Evolutionary conservation across 2,329 filamentous ascomycete genomes (phyloP).

Genomic region (Claviceps sp.): DNA sequence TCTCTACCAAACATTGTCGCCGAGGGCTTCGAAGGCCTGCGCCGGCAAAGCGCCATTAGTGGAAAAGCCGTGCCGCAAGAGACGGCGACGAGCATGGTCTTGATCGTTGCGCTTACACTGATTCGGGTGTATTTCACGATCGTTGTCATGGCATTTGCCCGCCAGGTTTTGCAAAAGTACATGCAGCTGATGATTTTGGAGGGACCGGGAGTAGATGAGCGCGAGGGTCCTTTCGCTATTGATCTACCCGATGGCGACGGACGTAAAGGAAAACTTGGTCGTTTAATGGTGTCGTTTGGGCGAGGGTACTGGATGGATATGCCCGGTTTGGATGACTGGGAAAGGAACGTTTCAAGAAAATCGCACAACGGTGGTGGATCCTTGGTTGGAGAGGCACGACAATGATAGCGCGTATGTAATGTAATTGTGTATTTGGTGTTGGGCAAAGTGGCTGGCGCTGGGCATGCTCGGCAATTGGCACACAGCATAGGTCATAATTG

Average conservation of each 20-base stretch:
- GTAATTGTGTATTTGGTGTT: background rate
- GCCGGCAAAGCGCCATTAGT: constrained; percentile 19
- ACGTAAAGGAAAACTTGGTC: constrained; percentile 66
- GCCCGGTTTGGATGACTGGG: constrained; percentile 54
- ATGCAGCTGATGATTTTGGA: constrained; percentile 35
- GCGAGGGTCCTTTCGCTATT: constrained; percentile 54
- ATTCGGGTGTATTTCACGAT: constrained; percentile 74
- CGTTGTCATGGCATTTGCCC: constrained; percentile 71
- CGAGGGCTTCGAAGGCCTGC: constrained; percentile 21
- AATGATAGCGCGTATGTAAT: background rate
- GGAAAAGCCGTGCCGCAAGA: constrained; percentile 34
- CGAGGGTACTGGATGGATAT: constrained; percentile 72
- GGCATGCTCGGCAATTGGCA: background rate
- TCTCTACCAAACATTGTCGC: constrained; percentile 15
- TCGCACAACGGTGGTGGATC: constrained; percentile 28
- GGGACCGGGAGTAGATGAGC: constrained; percentile 29
- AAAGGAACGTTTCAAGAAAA: constrained; percentile 43
- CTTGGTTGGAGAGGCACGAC: constrained; percentile 22
- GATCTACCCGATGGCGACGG: constrained; percentile 64
- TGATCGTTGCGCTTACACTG: constrained; percentile 61
- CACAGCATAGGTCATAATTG: too few species aligned
- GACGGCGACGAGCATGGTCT: constrained; percentile 60
- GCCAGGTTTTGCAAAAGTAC: constrained; percentile 60
- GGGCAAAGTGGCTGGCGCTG: background rate
- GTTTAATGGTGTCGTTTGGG: constrained; percentile 61